Percentiles rank a stretch among this genome's conserved stretches.
Conservation (phyloP, 1,284 basidiomycete genomes). For the Filobasidium uniguttulatum region DNA sequence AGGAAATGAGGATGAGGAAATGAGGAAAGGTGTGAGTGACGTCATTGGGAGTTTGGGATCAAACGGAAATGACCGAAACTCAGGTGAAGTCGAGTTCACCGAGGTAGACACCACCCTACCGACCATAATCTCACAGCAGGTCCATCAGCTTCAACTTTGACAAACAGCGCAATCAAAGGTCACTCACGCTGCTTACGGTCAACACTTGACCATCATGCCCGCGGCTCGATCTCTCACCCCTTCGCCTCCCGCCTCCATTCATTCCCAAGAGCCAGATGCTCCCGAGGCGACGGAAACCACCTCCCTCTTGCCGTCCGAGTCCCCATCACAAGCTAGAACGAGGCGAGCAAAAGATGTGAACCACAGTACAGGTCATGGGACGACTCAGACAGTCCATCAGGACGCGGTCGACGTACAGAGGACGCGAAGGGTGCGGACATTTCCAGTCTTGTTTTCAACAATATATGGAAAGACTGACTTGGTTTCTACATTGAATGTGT, state of each 20-base stretch:
- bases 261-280: not conserved
- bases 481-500: not conserved
- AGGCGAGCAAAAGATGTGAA: conserved; percentile 1
- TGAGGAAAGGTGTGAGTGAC: no score
- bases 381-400: not conserved
- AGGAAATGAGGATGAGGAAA: no score
- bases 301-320: not conserved
- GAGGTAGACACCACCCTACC: no score
- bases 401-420: not conserved
- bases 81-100: no score
- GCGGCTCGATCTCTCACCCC: not conserved
- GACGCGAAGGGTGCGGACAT: conserved; percentile 1
- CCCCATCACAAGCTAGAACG: not conserved
- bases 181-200: no score
- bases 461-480: not conserved
- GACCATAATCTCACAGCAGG: no score
- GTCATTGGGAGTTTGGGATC: no score
- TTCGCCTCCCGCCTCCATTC: not conserved
- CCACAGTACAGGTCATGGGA: no score
- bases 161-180: no score
- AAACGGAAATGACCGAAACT: no score
- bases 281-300: not conserved
- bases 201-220: not conserved
- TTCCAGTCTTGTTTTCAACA: not conserved
- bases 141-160: no score